phyloP scores from a whole-genome alignment of 1,139 yeast species.

The Scheffersomyces lignicola region DNA sequence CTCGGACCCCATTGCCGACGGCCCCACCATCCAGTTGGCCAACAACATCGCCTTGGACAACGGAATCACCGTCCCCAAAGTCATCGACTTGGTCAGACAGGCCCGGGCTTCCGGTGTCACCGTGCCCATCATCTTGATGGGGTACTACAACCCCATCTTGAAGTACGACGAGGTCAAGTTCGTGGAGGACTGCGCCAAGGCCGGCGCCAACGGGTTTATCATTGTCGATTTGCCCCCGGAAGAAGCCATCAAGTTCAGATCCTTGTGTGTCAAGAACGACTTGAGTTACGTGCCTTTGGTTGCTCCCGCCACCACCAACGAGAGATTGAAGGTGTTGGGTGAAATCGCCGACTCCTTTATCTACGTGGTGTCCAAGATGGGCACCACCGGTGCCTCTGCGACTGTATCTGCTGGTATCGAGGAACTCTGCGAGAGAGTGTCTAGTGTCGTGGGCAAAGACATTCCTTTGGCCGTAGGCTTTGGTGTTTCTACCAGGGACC shows the following conservation, averaged over 20 bases:
- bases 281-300: conserved; percentile 88
- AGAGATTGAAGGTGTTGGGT: conserved; percentile 73
- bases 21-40: conserved; percentile 92
- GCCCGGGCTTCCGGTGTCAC: conserved; percentile 86
- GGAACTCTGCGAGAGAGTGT: conserved; percentile 70
- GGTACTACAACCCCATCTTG: conserved; percentile 92
- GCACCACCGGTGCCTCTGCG: conserved; percentile 87
- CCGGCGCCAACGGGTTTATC: conserved; percentile 94
- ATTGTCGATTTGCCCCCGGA: conserved; percentile 97
- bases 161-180: conserved; percentile 86
- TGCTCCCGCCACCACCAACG: conserved; percentile 95
- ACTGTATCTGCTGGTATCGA: conserved; percentile 66
- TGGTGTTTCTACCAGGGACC: conserved; percentile 94
- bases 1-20: conserved; percentile 99
- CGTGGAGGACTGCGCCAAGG: conserved; percentile 71
- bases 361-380: conserved; percentile 96
- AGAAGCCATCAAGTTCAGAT: conserved; percentile 88
- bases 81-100: conserved; percentile 66
- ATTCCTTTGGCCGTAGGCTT: conserved; percentile 95
- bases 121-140: conserved; percentile 91
- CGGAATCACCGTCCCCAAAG: conserved; percentile 69
- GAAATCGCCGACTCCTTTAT: conserved; percentile 91
- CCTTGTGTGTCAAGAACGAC: conserved; percentile 64
- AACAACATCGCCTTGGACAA: conserved; percentile 77
- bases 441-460: conserved; percentile 62